phyloP scores from a whole-genome alignment of 305 asterid genomes.

The Galium porrigens region DNA sequence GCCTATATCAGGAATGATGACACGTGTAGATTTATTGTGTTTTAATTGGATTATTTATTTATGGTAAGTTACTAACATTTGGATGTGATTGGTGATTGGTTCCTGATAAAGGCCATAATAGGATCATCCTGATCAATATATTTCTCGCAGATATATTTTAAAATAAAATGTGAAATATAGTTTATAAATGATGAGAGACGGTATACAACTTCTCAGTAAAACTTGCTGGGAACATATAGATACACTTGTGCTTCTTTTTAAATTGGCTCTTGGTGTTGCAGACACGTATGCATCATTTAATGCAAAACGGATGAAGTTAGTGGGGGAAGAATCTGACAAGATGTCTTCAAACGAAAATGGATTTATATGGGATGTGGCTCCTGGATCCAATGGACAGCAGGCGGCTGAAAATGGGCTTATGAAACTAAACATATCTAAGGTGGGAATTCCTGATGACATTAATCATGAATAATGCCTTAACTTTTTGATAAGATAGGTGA shows the following conservation, averaged over 20 bases:
- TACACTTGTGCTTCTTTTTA: not conserved
- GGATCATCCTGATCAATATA: no score
- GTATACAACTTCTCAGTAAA: not conserved
- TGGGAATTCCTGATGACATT: slow-evolving; percentile 29
- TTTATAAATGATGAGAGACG: not conserved
- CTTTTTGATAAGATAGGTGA: slow-evolving; percentile 24
- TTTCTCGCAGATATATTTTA: no score
- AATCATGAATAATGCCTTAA: slow-evolving; percentile 30
- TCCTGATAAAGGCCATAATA: no score
- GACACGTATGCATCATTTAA: slow-evolving; percentile 44
- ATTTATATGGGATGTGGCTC: slow-evolving; percentile 54
- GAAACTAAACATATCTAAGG: slow-evolving; percentile 36
- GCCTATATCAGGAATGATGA: no score
- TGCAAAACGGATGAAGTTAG: slow-evolving; percentile 29
- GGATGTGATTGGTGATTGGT: no score
- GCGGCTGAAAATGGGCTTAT: slow-evolving; percentile 40
- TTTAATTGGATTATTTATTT: no score
- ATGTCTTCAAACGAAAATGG: slow-evolving; percentile 50
- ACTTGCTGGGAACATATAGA: not conserved
- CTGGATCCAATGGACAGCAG: slow-evolving; percentile 42
- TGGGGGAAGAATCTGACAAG: slow-evolving; percentile 34
- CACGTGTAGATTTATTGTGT: no score
- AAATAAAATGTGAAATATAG: no score
- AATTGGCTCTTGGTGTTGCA: slow-evolving; percentile 24
- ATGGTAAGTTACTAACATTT: no score